phyloP scores from a whole-genome alignment of 345 rosid genomes.

The Aethionema arabicum region DNA sequence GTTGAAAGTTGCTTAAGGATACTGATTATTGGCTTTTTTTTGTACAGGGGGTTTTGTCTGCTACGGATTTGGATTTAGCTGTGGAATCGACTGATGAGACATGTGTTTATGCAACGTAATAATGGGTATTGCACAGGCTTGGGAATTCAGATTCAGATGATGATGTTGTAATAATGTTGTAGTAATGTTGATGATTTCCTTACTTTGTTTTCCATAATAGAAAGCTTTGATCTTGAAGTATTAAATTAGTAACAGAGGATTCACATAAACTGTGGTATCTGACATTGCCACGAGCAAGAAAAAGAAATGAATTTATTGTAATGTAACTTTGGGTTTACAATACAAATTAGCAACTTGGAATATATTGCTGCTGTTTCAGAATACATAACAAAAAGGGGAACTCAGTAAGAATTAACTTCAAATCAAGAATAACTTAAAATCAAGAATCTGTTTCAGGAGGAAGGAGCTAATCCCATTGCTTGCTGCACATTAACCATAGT shows the following conservation, averaged over 20 bases:
- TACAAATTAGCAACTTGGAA: too few species aligned
- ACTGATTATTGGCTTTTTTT: slow-evolving; percentile 44
- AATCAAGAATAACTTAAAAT: neutral
- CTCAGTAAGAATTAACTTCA: neutral
- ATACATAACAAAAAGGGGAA: too few species aligned
- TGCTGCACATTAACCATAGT: slow-evolving; percentile 63
- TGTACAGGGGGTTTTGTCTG: slow-evolving; percentile 46
- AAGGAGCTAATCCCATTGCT: slow-evolving; percentile 77
- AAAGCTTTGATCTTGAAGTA: too few species aligned
- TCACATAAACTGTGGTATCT: too few species aligned
- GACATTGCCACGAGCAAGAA: too few species aligned
- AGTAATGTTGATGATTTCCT: too few species aligned
- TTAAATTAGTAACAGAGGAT: too few species aligned
- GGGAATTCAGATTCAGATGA: neutral
- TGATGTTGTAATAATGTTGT: too few species aligned
- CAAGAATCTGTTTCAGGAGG: slow-evolving; percentile 15
- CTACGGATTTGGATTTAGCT: slow-evolving; percentile 39
- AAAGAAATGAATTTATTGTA: too few species aligned
- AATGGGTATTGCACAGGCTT: slow-evolving; percentile 22
- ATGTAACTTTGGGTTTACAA: too few species aligned
- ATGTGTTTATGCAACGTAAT: slow-evolving; percentile 30
- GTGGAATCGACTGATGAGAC: slow-evolving; percentile 50
- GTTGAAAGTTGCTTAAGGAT: slow-evolving; percentile 26
- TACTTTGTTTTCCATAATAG: too few species aligned
- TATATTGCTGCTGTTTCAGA: too few species aligned